Evolutionary conservation across 1,284 basidiomycete species (phyloP).

Genomic region (Meira nashicola): DNA sequence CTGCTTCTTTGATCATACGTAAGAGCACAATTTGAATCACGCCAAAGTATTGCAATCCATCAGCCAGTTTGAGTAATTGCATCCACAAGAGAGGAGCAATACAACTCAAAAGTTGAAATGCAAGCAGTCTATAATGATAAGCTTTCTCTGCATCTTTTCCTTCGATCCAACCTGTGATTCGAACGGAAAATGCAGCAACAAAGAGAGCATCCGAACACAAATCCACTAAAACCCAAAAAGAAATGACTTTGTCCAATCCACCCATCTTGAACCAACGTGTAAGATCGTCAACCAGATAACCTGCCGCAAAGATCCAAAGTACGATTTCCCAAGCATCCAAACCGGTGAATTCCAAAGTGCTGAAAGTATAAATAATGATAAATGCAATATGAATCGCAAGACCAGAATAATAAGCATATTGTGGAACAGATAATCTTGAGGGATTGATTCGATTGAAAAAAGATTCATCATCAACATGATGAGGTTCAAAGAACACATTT

Average conservation of each 20-base stretch:
- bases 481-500: conserved; percentile 32
- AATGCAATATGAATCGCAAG: conserved; percentile 38
- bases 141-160: conserved; percentile 17
- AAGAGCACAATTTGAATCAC: conserved; percentile 38
- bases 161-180: conserved; percentile 29
- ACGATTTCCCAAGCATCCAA: conserved; percentile 32
- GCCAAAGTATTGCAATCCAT: conserved; percentile 58
- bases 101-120: conserved; percentile 41
- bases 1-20: conserved; percentile 84
- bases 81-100: conserved; percentile 38
- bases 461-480: conserved; percentile 23
- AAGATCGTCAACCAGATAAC: conserved; percentile 39
- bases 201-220: conserved; percentile 33
- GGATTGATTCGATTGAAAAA: conserved; percentile 38
- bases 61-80: conserved; percentile 24
- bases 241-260: conserved; percentile 31
- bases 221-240: conserved; percentile 42
- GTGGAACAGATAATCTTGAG: conserved; percentile 32
- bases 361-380: conserved; percentile 36
- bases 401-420: conserved; percentile 33
- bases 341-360: conserved; percentile 26
- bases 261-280: conserved; percentile 39
- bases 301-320: conserved; percentile 38
- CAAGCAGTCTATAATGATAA: conserved; percentile 28
- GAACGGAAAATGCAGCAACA: conserved; percentile 28